Percentiles rank a stretch among this genome's conserved stretches.
Conservation (phyloP, 2,329 filamentous ascomycete genomes). For the Fusarium bulbicola region DNA sequence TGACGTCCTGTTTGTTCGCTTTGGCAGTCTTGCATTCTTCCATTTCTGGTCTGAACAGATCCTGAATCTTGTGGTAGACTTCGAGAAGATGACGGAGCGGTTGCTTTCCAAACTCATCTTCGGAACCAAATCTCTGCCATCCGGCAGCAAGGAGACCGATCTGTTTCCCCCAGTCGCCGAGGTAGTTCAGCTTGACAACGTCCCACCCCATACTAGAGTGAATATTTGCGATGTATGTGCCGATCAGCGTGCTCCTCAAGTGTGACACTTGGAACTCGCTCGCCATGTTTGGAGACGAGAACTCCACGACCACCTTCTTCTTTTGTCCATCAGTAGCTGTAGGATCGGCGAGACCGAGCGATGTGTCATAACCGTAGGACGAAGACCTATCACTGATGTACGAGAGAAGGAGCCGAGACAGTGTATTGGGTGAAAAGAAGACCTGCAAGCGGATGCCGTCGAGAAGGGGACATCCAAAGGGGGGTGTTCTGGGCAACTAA, state of each 20-base stretch:
- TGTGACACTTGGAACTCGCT: slow-evolving; percentile 77
- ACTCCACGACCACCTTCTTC: slow-evolving; percentile 70
- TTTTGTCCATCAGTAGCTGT: not conserved
- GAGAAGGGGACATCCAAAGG: slow-evolving; percentile 32
- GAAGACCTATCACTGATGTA: slow-evolving; percentile 36
- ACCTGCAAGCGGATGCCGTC: slow-evolving; percentile 41
- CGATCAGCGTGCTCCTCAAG: slow-evolving; percentile 75
- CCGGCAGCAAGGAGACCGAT: slow-evolving; percentile 71
- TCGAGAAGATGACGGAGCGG: slow-evolving; percentile 75
- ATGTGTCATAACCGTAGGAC: slow-evolving; percentile 36
- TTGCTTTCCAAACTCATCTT: slow-evolving; percentile 69
- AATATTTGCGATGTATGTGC: slow-evolving; percentile 72
- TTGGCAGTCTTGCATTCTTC: slow-evolving; percentile 59
- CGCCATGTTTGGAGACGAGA: slow-evolving; percentile 78
- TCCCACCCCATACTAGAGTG: slow-evolving; percentile 74
- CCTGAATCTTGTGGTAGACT: slow-evolving; percentile 73
- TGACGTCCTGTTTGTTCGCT: slow-evolving; percentile 50
- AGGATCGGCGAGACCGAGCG: slow-evolving; percentile 25
- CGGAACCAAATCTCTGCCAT: slow-evolving; percentile 71
- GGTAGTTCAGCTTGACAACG: slow-evolving; percentile 74
- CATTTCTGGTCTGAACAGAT: slow-evolving; percentile 70
- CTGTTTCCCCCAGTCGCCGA: slow-evolving; percentile 80
- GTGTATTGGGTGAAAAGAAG: slow-evolving; percentile 33
- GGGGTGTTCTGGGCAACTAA: slow-evolving; percentile 35
- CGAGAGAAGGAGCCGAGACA: slow-evolving; percentile 29